phyloP scores from a whole-genome alignment of 2,329 filamentous ascomycete genomes.

The Dothiorella sarmentorum region DNA sequence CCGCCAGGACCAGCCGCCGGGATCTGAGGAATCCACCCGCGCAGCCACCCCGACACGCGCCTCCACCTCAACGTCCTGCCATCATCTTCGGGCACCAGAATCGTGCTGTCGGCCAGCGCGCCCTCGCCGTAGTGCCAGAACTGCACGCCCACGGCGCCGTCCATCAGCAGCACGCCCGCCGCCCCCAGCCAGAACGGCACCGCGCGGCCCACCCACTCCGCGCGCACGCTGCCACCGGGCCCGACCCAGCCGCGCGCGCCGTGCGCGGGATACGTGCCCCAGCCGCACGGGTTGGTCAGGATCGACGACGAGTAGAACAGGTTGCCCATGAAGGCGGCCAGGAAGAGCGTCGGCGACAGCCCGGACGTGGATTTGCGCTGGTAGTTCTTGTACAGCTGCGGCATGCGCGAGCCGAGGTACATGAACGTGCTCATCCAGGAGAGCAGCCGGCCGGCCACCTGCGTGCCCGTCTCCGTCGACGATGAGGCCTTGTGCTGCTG shows the following conservation, averaged over 20 bases:
- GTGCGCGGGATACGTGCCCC: conserved; percentile 55
- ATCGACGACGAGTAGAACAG: conserved; percentile 63
- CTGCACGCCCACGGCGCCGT: conserved; percentile 61
- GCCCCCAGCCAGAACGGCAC: conserved; percentile 65
- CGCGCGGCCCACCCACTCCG: conserved; percentile 56
- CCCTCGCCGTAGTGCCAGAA: conserved; percentile 58
- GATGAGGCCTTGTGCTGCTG: conserved; percentile 20
- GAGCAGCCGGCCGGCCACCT: conserved; percentile 36
- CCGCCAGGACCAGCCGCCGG: not conserved
- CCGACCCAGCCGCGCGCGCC: conserved; percentile 60
- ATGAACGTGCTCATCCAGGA: conserved; percentile 39
- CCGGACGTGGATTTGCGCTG: conserved; percentile 61
- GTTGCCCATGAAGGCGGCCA: conserved; percentile 65
- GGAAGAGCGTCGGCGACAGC: conserved; percentile 60
- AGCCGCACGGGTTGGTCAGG: conserved; percentile 61
- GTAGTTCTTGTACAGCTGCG: conserved; percentile 65
- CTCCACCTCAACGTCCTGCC: conserved; percentile 51
- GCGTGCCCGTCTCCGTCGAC: conserved; percentile 25
- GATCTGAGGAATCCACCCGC: conserved; percentile 57
- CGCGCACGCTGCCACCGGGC: conserved; percentile 50
- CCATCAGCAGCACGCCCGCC: conserved; percentile 60
- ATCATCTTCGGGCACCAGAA: conserved; percentile 39
- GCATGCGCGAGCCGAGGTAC: conserved; percentile 38
- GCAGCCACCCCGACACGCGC: conserved; percentile 61
- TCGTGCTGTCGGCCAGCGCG: conserved; percentile 43